A percentile compares a stretch with the other conserved stretches of the same genome.
These are phyloP conservation scores for Trichopus zeylanicus DNA, from an alignment of 116 monocot genomes.

Conservation along the genomic window DNA sequence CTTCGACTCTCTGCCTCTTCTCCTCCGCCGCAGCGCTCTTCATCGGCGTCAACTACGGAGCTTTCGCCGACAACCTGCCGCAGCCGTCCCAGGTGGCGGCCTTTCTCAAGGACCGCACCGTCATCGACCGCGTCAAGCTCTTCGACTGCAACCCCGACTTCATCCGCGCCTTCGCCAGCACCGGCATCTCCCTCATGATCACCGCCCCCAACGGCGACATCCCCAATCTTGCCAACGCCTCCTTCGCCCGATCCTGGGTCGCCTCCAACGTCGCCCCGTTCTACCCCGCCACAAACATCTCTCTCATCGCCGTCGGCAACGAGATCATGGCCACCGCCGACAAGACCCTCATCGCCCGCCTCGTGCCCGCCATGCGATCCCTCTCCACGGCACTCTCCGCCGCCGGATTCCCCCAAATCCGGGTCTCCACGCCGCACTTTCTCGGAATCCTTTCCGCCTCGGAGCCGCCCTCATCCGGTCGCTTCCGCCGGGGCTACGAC, in stretches of 20 bases:
- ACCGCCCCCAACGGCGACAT: conserved; percentile 52
- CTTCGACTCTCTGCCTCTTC: not conserved
- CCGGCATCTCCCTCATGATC: conserved; percentile 40
- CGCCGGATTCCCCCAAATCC: conserved; percentile 31
- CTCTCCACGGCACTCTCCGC: conserved; percentile 26
- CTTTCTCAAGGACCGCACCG: conserved; percentile 29
- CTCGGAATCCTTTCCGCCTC: conserved; percentile 56
- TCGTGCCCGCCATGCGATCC: conserved; percentile 58
- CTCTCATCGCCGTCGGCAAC: conserved; percentile 42
- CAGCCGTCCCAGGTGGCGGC: conserved; percentile 29
- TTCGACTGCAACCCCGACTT: conserved; percentile 34
- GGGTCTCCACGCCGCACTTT: conserved; percentile 65
- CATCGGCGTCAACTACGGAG: too few relatives aligned
- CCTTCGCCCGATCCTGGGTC: conserved; percentile 43
- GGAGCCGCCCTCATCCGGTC: conserved; percentile 38
- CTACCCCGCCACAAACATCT: conserved; percentile 49
- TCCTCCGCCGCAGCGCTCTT: not conserved
- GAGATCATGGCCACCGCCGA: conserved; percentile 48
- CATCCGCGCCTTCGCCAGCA: conserved; percentile 50
- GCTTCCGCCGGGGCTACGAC: conserved; percentile 49
- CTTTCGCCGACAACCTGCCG: conserved; percentile 33
- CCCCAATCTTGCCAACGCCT: conserved; percentile 24
- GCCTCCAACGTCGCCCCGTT: conserved; percentile 41
- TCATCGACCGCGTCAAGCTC: conserved; percentile 48
- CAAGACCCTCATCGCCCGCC: conserved; percentile 27